phyloP scores from a whole-genome alignment of 345 rosid genomes.

The Brassica rapa region DNA sequence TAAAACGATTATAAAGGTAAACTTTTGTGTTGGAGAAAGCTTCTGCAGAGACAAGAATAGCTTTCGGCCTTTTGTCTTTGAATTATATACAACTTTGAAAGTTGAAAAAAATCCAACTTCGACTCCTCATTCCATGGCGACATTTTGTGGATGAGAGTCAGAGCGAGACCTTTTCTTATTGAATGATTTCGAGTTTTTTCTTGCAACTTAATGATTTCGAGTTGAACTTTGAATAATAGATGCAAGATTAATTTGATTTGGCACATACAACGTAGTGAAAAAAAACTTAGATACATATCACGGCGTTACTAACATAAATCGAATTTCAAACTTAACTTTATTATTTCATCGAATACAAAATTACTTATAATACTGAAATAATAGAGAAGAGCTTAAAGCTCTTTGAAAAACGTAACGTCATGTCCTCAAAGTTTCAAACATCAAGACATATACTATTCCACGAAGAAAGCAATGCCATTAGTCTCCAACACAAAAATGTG shows the following conservation, averaged over 20 bases:
- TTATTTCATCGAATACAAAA: not conserved
- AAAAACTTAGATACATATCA: not conserved
- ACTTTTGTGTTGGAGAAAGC: conserved; percentile 35
- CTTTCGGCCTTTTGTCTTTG: conserved; percentile 43
- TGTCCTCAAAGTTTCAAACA: conserved; percentile 42
- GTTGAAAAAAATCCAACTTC: not conserved
- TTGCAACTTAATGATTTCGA: not conserved
- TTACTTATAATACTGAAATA: not conserved
- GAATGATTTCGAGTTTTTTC: not conserved
- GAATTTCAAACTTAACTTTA: not conserved
- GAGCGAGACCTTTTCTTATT: not conserved
- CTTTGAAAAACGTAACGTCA: conserved; percentile 12
- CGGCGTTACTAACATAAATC: not conserved
- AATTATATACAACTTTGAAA: conserved; percentile 18
- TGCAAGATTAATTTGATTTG: not conserved
- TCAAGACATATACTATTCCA: conserved; percentile 33
- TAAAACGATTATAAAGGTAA: not conserved
- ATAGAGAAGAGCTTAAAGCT: conserved; percentile 3
- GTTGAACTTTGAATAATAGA: not conserved
- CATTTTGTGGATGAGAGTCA: not conserved
- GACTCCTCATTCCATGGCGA: conserved; percentile 1
- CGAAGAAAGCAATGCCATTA: conserved; percentile 27
- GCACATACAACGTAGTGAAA: not conserved
- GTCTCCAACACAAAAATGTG: conserved; percentile 36
- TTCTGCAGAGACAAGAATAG: conserved; percentile 30